phyloP scores from a whole-genome alignment of 805 yeast species.

The Starmerella bombicola region DNA sequence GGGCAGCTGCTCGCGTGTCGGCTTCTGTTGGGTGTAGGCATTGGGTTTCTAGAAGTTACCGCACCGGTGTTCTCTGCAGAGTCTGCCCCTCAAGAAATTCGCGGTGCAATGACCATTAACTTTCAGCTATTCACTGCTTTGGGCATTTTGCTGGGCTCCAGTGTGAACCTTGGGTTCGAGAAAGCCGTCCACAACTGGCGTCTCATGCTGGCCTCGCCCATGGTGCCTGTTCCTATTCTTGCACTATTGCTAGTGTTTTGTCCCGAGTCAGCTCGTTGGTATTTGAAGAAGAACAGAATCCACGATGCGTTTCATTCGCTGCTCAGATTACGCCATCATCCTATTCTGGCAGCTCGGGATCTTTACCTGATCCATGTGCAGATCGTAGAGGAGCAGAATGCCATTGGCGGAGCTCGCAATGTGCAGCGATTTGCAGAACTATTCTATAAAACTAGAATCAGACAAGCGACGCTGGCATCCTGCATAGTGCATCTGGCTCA shows the following conservation, averaged over 20 bases:
- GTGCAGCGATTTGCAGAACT: slow-evolving; percentile 19
- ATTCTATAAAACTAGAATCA: slow-evolving; percentile 40
- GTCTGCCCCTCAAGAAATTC: slow-evolving; percentile 42
- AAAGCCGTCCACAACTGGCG: slow-evolving; percentile 47
- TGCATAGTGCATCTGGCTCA: slow-evolving; percentile 81
- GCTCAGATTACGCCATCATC: slow-evolving; percentile 34
- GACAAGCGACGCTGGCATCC: slow-evolving; percentile 71
- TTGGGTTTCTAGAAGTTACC: slow-evolving; percentile 55
- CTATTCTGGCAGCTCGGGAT: slow-evolving; percentile 52
- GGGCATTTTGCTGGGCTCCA: slow-evolving; percentile 55
- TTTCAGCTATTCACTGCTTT: slow-evolving; percentile 71
- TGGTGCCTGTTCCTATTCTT: slow-evolving; percentile 40
- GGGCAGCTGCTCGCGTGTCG: slow-evolving; percentile 49
- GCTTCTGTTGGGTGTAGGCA: slow-evolving; percentile 48
- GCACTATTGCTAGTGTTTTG: slow-evolving; percentile 43
- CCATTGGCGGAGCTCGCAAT: slow-evolving; percentile 36
- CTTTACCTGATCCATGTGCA: slow-evolving; percentile 46
- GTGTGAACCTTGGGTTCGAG: slow-evolving; percentile 10
- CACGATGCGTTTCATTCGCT: slow-evolving; percentile 41
- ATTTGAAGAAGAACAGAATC: slow-evolving; percentile 41
- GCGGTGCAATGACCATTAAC: slow-evolving; percentile 58
- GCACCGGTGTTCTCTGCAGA: slow-evolving; percentile 59
- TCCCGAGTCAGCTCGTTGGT: slow-evolving; percentile 65
- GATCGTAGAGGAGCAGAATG: slow-evolving; percentile 33
- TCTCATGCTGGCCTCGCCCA: slow-evolving; percentile 52